Evolutionary conservation across 129 eudicot genomes (phyloP), one percentile per base, ranked within the genome.

Genomic region (Gnaphalium uliginosum): DNA sequence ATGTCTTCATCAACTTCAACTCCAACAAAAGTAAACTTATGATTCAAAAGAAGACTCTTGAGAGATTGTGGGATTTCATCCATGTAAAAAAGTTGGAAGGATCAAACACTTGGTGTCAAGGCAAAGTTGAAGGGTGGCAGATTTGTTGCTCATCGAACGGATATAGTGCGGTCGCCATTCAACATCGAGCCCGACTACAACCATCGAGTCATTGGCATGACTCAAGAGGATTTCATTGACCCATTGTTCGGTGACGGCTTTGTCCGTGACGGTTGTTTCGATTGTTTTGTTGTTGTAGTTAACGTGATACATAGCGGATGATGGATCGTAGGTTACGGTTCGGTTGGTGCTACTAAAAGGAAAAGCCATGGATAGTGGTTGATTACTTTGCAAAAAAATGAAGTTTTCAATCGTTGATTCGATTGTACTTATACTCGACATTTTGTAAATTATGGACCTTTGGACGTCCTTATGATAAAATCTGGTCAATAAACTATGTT

Each of bases 41-140:
- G 85, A 66, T 87, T 62, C 7, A 76, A 46, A 7, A 90, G 72
- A 63, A 88, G 85, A 27, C 43, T 54, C 64, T 82, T 86, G 50
- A 90, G 81, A 1, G 96, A 65, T 5, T 81, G 62, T 1, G 96
- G 96, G 66, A 90, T 75, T 22, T 77, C 74, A 37, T 93, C 94
- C 73, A 92, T 43, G 82, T 86, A 84, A 33, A 89, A 87, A 18
- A 92, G 89, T 24, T 89, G 96, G 96, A 26, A 92, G 60, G 30
- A 92, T 92, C 8, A 92, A 32, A 70, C 98, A 89, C 37, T 79
- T 84, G 15, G 65, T 37, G 80, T 79, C 83, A 10, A 88, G 72
- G 83, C 90, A 90, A 0, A 93, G 84, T 73, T 88, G 96, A 0
- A 93, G 67, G 0, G 92, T 90, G 18, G 95, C 95, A 0, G 90